Evolutionary conservation across 2,329 filamentous ascomycete genomes (phyloP).

Genomic region (Calonectria ilicicola): DNA sequence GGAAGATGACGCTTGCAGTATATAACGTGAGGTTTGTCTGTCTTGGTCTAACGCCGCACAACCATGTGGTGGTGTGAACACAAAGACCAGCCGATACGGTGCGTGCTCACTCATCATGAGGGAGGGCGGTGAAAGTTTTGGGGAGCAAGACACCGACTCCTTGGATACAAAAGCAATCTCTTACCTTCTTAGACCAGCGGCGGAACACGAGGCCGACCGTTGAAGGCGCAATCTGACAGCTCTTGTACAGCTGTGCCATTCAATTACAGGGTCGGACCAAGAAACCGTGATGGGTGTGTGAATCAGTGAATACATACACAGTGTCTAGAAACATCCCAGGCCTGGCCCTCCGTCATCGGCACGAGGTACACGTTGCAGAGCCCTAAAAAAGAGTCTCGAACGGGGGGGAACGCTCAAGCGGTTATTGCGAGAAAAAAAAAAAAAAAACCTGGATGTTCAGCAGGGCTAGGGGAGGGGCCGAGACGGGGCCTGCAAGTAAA

Average conservation of each 20-base stretch:
- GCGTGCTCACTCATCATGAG: neutral
- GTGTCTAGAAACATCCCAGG: neutral
- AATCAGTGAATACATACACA: neutral
- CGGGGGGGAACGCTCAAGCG: neutral
- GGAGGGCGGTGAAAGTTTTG: slow-evolving; percentile 15
- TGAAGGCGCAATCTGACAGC: slow-evolving; percentile 8
- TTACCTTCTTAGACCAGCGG: neutral
- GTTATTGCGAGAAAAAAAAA: slow-evolving; percentile 13
- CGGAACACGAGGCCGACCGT: slow-evolving; percentile 1
- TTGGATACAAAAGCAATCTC: neutral
- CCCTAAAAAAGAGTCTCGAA: slow-evolving; percentile 8
- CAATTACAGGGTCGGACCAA: neutral
- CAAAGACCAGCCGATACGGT: neutral
- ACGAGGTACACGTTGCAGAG: slow-evolving; percentile 27
- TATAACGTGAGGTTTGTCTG: neutral
- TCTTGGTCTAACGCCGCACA: neutral
- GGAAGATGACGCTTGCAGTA: neutral
- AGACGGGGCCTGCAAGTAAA: slow-evolving; percentile 5
- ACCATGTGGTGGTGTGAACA: neutral
- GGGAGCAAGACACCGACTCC: slow-evolving; percentile 1
- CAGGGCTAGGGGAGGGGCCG: slow-evolving; percentile 12
- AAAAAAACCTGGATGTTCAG: slow-evolving; percentile 23
- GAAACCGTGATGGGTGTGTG: neutral
- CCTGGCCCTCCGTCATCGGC: slow-evolving; percentile 29
- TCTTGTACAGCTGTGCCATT: slow-evolving; percentile 9